Percentiles rank a stretch among this genome's conserved stretches.
Evolutionary conservation across 176 grass and related monocot species (phyloP).

Genomic region (Ensete ventricosum): DNA sequence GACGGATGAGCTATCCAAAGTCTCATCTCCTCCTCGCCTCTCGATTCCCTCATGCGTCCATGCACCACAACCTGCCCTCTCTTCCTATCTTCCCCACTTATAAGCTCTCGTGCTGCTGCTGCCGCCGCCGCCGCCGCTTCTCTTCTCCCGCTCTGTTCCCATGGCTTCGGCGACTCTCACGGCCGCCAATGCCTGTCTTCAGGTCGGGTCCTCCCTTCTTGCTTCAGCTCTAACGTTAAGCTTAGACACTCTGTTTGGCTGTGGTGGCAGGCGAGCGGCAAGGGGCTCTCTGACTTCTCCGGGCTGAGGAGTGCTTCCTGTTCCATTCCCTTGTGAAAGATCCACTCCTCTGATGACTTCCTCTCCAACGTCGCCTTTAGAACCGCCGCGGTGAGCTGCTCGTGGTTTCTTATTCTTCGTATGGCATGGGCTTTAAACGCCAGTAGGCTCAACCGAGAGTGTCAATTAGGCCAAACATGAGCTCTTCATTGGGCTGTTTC

Average conservation of each 20-base stretch:
- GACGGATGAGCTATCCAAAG: conserved; percentile 29
- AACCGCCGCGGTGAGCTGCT: conserved; percentile 8
- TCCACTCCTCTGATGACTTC: conserved; percentile 14
- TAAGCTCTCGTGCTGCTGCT: not conserved
- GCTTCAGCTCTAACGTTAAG: not conserved
- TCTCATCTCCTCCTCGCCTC: conserved; percentile 27
- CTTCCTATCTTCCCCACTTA: not conserved
- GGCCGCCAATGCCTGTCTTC: conserved; percentile 46
- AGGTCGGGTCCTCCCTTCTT: conserved; percentile 13
- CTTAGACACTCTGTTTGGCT: not conserved
- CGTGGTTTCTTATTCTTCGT: not conserved
- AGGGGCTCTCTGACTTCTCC: conserved; percentile 2
- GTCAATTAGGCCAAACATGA: too few relatives aligned
- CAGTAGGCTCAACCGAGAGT: too few relatives aligned
- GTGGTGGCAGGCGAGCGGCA: not conserved
- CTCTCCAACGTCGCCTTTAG: conserved; percentile 12
- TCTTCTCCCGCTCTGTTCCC: not conserved
- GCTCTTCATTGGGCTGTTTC: too few relatives aligned
- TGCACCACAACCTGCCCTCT: conserved; percentile 27
- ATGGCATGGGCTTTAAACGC: too few relatives aligned
- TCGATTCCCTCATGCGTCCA: conserved; percentile 15
- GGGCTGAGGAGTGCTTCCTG: conserved; percentile 3
- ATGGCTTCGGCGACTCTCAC: conserved; percentile 36
- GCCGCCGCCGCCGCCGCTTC: conserved; percentile 16
- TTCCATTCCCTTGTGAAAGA: conserved; percentile 13